These are phyloP conservation scores for Phytophthora pistaciae DNA, from an alignment of 352 stramenopile species.

Conservation along the genomic window DNA sequence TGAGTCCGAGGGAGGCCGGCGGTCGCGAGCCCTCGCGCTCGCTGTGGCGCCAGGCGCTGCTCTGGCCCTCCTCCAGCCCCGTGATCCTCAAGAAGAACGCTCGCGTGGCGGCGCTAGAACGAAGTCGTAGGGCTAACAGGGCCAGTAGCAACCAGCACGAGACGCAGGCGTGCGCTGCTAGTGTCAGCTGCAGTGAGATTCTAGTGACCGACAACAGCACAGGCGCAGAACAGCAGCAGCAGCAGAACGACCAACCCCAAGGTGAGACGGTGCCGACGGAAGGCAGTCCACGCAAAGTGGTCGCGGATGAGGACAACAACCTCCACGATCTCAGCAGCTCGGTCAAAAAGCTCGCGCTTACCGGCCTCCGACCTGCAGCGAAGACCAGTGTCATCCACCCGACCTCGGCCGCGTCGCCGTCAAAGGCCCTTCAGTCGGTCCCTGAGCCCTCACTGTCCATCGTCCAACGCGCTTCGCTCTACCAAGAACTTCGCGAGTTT, in stretches of 20 bases:
- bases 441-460: constrained; percentile 18
- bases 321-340: constrained; percentile 42
- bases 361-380: constrained; percentile 20
- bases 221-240: constrained; percentile 10
- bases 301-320: constrained; percentile 28
- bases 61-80: constrained; percentile 44
- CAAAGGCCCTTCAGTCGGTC: constrained; percentile 15
- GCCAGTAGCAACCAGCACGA: constrained; percentile 37
- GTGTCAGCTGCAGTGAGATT: constrained; percentile 11
- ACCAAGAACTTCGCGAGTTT: constrained; percentile 75
- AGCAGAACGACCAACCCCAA: constrained; percentile 20
- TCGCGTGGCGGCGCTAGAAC: constrained; percentile 25
- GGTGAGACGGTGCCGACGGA: constrained; percentile 5
- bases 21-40: constrained; percentile 33
- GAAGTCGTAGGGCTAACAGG: constrained; percentile 11
- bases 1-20: constrained; percentile 19
- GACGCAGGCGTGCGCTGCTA: constrained; percentile 12
- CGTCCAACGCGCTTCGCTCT: constrained; percentile 54
- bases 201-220: constrained; percentile 10
- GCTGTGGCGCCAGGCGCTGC: constrained; percentile 44
- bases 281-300: constrained; percentile 14
- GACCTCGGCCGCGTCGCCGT: constrained; percentile 12
- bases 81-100: constrained; percentile 46
- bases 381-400: constrained; percentile 17
- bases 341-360: constrained; percentile 36